Evolutionary conservation across 2,329 filamentous ascomycete species (phyloP), one percentile per base, ranked within the genome.

Genomic region (Rhexocercosporidium sp.): DNA sequence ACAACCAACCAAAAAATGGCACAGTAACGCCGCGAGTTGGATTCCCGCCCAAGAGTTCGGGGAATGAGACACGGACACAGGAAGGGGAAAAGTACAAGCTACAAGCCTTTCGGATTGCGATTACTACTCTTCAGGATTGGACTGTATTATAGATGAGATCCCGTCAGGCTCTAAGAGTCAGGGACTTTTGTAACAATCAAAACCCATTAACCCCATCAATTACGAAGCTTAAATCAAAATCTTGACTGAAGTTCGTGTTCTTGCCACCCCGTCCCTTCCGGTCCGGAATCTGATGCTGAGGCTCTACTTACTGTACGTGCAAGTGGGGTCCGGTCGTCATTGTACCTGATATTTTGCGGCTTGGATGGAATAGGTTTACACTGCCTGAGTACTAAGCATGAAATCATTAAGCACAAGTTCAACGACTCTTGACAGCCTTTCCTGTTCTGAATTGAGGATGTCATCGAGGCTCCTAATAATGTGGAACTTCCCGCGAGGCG

Each of bases 21-120:
- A 41, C 20, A n/a, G 27, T 3, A 1, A 57, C 11, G 34, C 34
- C 34, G 41, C 34, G 20, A 41, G 54, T 12, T 12, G 12, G 31
- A 57, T 25, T 56, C 54, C 39, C 54, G 54, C 54, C 54, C 54
- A 8, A 34, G 54, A 22, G 20, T 57, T 18, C 20, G 54, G 20
- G 31, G 29, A 39, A 25, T 14, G 34, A 22, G 7, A 22, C n/a
- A 6, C n/a, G 34, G 34, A 37, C 8, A 37, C 8, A 37, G 54
- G 20, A 41, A 25, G 29, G 29, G 14, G 9, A 41, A 57, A 41
- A 57, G 34, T 41, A 57, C 34, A 37, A 57, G 54, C 54, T 41
- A 57, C 31, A 34, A n/a, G 54, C 54, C 41, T 57, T 57, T 57
- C 54, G 54, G 54, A 37, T 39, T 37, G 54, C 54, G 54, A 41